Evolutionary conservation across 106 monocot species (phyloP).

Genomic region (Gastrodia elata): DNA sequence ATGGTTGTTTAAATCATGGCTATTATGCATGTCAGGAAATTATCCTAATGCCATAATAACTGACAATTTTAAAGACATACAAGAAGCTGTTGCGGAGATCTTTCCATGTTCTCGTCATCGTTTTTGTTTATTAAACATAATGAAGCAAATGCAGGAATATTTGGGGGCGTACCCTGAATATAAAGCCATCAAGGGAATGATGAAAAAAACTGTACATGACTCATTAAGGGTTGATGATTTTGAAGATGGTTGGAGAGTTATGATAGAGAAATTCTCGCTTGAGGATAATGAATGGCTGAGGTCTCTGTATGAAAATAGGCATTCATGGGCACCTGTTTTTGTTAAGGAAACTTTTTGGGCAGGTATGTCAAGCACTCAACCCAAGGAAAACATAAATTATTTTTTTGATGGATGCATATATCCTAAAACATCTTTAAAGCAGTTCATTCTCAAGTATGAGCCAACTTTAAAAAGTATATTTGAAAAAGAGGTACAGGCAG

Average conservation of each 20-base stretch:
- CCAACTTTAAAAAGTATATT: constrained; percentile 26
- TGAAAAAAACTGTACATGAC: constrained; percentile 30
- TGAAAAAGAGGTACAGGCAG: constrained; percentile 40
- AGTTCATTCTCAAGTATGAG: constrained; percentile 39
- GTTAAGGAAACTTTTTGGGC: constrained; percentile 37
- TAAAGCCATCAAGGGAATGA: constrained; percentile 24
- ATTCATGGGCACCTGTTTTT: constrained; percentile 33
- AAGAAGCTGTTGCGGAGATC: constrained; percentile 30
- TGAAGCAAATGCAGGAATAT: constrained; percentile 29
- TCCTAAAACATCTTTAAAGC: constrained; percentile 41
- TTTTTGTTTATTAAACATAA: constrained; percentile 26
- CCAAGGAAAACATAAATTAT: constrained; percentile 19
- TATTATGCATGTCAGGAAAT: constrained; percentile 27
- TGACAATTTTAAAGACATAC: constrained; percentile 29
- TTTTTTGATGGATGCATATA: constrained; percentile 36
- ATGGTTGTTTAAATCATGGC: constrained; percentile 35
- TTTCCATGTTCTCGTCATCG: constrained; percentile 26
- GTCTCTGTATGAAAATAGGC: constrained; percentile 26
- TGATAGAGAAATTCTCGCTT: constrained; percentile 27
- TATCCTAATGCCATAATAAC: constrained; percentile 32
- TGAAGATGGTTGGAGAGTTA: constrained; percentile 30
- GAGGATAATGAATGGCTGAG: constrained; percentile 38
- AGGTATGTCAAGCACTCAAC: constrained; percentile 23
- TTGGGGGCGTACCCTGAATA: constrained; percentile 30
- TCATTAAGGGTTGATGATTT: constrained; percentile 23